Evolutionary conservation across 2,329 filamentous ascomycete genomes (phyloP).

Genomic region (Clarireedia sp.): DNA sequence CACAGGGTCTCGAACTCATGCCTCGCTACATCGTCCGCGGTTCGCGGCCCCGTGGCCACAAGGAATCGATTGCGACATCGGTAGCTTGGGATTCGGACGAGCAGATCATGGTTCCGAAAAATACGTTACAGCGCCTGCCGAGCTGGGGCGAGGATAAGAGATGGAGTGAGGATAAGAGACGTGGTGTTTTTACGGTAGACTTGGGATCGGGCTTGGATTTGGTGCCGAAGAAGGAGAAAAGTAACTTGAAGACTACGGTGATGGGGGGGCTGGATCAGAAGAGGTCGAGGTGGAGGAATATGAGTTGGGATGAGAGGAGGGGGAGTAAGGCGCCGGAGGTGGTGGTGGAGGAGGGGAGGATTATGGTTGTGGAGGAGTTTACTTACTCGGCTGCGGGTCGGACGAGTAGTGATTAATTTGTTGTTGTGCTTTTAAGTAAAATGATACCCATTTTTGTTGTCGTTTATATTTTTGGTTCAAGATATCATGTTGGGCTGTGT

Average conservation of each 20-base stretch:
- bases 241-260: not conserved
- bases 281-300: not conserved
- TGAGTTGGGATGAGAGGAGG: not conserved
- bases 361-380: slow-evolving; percentile 4
- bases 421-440: not conserved
- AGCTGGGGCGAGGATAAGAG: not conserved
- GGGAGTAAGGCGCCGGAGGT: not conserved
- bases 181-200: not conserved
- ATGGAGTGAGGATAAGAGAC: not conserved
- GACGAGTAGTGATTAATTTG: not conserved
- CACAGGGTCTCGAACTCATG: not conserved
- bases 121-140: not conserved
- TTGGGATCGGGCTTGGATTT: not conserved
- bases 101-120: slow-evolving; percentile 4
- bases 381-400: not conserved
- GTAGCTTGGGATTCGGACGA: slow-evolving; percentile 4
- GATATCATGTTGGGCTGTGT: too few species aligned
- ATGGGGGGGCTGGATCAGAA: not conserved
- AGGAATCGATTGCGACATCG: not conserved
- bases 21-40: not conserved
- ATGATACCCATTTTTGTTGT: not conserved
- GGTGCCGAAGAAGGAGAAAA: slow-evolving; percentile 3
- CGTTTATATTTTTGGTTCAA: too few species aligned
- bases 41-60: not conserved
- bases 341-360: not conserved